Evolutionary conservation across 306 rosid genomes (phyloP), one percentile per base, ranked within the genome.

Genomic region (Echinosophora koreensis): DNA sequence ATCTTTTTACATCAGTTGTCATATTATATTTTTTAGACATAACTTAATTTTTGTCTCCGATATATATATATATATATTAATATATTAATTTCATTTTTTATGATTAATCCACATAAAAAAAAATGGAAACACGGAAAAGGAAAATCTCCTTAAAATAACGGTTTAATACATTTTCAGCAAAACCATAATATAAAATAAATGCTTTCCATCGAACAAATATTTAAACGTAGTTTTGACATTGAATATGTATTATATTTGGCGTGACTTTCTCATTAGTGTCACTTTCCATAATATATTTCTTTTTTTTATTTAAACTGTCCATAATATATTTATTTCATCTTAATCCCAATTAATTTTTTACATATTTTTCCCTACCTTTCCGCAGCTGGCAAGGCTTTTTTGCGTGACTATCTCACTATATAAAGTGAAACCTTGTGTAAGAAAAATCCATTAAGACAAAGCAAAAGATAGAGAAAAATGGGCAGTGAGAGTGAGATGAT

Each of bases 401-500:
- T 1, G 11, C 10, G 62, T 3, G 62, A 56, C 6, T 34, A 34
- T 34, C 2, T 34, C 13, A 4, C 52, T 35, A 42, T 78, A 59
- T 69, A 69, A 18, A 49, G 39, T 10, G 3, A 4, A 37, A 13
- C 0, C 37, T 3, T 50, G 16, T 17, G n/a, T 0, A 14, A 10
- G 18, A 70, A 69, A 3, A 37, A 10, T 6, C 6, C 69, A 55
- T 3, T 27, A 30, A n/a, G 14, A 62, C 4, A 42, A 15, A 68
- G 16, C 14, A 13, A 4, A 5, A 30, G 5, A 57, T 3, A 63
- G 9, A 18, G 14, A 44, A 30, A 47, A 34, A 82, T 83, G 84
- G n/a, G 39, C 4, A 17, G 9, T 27, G 69, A 66, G 30, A 38
- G 5, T 15, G 69, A 69, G 66, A 58, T 42, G 52, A 59, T 84